A percentile compares a stretch with the other conserved stretches of the same genome.
phyloP scores from a whole-genome alignment of 257 asterid genomes.

The Solanum ossicruentum region DNA sequence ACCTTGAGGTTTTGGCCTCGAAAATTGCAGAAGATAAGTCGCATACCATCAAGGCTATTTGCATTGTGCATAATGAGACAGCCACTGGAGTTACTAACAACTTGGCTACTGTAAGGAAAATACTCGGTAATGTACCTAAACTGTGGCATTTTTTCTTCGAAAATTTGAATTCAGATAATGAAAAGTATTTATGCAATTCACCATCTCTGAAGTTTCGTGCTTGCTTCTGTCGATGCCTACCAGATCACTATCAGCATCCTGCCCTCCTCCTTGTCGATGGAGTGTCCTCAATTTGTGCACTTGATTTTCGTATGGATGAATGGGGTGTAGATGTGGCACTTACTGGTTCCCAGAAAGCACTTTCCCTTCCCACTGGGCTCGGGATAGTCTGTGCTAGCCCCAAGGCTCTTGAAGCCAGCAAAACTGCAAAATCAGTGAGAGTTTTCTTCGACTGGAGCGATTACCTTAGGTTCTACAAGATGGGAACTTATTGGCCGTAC shows the following conservation, averaged over 20 bases:
- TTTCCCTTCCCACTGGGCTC: conserved; percentile 89
- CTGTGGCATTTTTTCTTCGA: background rate
- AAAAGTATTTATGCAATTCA: background rate
- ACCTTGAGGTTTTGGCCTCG: conserved; percentile 67
- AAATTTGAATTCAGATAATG: background rate
- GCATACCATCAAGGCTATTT: conserved; percentile 86
- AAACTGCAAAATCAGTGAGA: conserved; percentile 79
- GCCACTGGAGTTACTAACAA: conserved; percentile 98
- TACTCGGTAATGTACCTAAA: conserved; percentile 49
- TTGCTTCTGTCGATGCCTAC: background rate
- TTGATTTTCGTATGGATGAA: conserved; percentile 97
- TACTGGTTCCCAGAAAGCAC: conserved; percentile 95
- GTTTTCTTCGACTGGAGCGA: conserved; percentile 98
- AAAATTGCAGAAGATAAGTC: conserved; percentile 63
- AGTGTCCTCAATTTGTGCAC: conserved; percentile 94
- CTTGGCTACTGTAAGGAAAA: conserved; percentile 78
- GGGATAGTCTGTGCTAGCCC: conserved; percentile 97
- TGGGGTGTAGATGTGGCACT: conserved; percentile 98
- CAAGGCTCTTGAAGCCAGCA: conserved; percentile 81
- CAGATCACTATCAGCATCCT: conserved; percentile 92
- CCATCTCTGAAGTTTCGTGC: background rate
- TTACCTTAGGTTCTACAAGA: conserved; percentile 78
- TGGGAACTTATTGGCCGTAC: conserved; percentile 98
- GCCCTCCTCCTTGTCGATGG: conserved; percentile 92
- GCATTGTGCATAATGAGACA: conserved; percentile 97